phyloP scores from a whole-genome alignment of 2,329 filamentous ascomycete species.

The Monosporascus ibericus region DNA sequence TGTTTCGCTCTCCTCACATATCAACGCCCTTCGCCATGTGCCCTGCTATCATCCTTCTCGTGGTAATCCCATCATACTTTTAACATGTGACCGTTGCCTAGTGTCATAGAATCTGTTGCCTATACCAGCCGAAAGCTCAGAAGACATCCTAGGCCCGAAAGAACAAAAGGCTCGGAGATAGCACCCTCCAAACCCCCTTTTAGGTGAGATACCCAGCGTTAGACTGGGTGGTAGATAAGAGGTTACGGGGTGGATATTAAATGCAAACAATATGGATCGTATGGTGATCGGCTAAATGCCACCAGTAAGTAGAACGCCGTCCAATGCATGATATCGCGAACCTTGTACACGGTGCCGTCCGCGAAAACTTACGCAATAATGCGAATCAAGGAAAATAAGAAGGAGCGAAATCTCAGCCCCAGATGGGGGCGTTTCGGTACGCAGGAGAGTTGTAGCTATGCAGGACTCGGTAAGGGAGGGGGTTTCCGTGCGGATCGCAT shows the following conservation, averaged over 20 bases:
- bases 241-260: background rate
- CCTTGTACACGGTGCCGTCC: background rate
- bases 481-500: conserved; percentile 19
- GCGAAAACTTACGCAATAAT: background rate
- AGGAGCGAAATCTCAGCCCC: conserved; percentile 34
- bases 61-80: conserved; percentile 4
- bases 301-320: background rate
- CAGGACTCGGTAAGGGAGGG: conserved; percentile 43
- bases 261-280: background rate
- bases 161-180: too few relatives aligned
- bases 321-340: background rate
- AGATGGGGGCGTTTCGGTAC: conserved; percentile 49
- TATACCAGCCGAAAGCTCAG: conserved; percentile 12
- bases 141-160: conserved; percentile 2
- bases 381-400: background rate
- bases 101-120: conserved; percentile 14
- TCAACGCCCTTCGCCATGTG: background rate
- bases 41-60: conserved; percentile 7
- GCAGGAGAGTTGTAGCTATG: conserved; percentile 56
- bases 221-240: background rate
- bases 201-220: background rate
- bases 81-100: conserved; percentile 11
- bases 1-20: background rate
- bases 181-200: too few relatives aligned
- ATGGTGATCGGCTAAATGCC: background rate